Base-by-base conservation (phyloP, 2,329 filamentous ascomycete species). In the Colletotrichum magnum region DNA sequence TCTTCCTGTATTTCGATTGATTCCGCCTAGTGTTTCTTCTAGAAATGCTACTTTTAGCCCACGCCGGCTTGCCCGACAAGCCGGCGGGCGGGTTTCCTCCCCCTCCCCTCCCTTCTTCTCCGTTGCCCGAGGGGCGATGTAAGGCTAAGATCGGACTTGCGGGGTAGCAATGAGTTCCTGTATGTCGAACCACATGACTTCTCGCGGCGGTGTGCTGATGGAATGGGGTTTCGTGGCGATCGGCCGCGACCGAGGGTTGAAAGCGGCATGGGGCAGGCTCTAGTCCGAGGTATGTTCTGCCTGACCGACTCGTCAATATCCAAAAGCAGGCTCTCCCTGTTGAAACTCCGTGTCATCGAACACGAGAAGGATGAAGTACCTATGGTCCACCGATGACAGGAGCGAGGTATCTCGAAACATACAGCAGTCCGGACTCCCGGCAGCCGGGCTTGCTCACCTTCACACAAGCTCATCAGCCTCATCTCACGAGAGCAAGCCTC, bases 11-110 rank as follows among this genome's bases (percentile, higher is more conserved):
- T 50, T 50, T 54, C 41, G 48, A 59, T 59, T 21, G 16, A 58
- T 68, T 28, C 15, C 36, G 15, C 15, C 54, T 68, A 64, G 53
- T 48, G 50, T 47, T 57, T 53, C 53, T 59, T 54, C 48, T 41
- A 56, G 6, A 39, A 32, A 56, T 18, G 21, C 54, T 51, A 59
- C 45, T 43, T 51, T 65, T 69, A 65, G 61, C 28, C 13, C 28
- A 9, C 10, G 28, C 26, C 36, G n/a, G 18, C n/a, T 47, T 51
- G 52, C 51, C 45, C 64, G 64, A 36, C 12, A 50, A 21, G 41
- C 36, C 47, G 28, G 28, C 28, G 28, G 28, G 28, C 28, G 28
- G 28, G 28, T 32, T 32, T 9, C 6, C 28, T 9, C 28, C 28
- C 15, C 26, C 51, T 43, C 18, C 41, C 21, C 48, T 48, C 52